These are phyloP conservation scores for Rhizophagus clarus DNA, from an alignment of 192 early-diverging fungal genomes.

Conservation along the genomic window DNA sequence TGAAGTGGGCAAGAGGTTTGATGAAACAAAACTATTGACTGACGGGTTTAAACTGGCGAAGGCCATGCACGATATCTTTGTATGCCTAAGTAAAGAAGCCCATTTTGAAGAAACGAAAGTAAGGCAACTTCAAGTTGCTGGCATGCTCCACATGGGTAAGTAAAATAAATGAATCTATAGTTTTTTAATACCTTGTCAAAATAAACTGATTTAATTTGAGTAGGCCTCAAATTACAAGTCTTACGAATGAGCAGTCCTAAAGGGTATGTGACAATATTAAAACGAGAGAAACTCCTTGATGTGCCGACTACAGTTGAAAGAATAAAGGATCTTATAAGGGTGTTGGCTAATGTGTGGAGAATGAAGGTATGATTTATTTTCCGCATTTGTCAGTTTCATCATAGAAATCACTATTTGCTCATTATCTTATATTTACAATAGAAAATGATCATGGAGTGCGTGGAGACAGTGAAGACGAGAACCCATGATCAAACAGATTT, in stretches of 20 bases:
- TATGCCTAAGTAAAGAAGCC: conserved; percentile 20
- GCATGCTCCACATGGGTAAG: conserved; percentile 27
- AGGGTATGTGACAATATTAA: conserved; percentile 28
- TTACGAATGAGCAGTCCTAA: conserved; percentile 31
- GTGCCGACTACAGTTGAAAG: conserved; percentile 12
- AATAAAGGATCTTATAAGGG: conserved; percentile 15
- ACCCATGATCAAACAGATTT: conserved; percentile 12
- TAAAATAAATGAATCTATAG: conserved; percentile 21
- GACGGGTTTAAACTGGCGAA: conserved; percentile 27
- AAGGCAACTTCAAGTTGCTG: conserved; percentile 13
- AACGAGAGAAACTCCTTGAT: conserved; percentile 19
- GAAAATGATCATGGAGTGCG: conserved; percentile 25
- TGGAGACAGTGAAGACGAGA: conserved; percentile 23
- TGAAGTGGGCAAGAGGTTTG: conserved; percentile 32
- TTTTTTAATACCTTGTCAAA: conserved; percentile 6
- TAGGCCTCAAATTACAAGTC: conserved; percentile 29
- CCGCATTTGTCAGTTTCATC: not conserved
- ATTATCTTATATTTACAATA: conserved; percentile 23
- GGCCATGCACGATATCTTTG: conserved; percentile 34
- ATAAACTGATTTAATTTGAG: conserved; percentile 27
- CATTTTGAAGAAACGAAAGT: conserved; percentile 17
- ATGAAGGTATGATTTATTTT: conserved; percentile 14
- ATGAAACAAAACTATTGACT: conserved; percentile 20
- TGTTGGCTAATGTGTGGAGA: conserved; percentile 24
- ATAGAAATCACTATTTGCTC: conserved; percentile 23